Evolutionary conservation across 352 stramenopile species (phyloP), one percentile per base, ranked within the genome.

Genomic region (Phytophthora aleatoria): DNA sequence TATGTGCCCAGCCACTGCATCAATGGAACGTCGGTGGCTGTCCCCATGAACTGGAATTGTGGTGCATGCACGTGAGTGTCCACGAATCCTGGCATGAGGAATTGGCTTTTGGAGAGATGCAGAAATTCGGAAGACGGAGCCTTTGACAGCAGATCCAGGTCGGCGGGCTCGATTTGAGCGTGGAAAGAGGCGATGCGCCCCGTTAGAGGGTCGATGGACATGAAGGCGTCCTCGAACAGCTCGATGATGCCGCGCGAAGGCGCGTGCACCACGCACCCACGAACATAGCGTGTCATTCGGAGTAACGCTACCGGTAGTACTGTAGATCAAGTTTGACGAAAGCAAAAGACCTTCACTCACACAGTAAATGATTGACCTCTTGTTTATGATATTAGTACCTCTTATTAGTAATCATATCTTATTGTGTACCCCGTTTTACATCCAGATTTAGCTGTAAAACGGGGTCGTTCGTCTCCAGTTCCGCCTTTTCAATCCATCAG

Each of bases 31-130:
- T 98, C 89, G 27, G 89, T 96, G 49, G 81, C 91, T 35, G 91
- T 97, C 50, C 93, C 93, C n/a, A 79, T 84, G 61, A 83, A 97
- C 10, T 75, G 73, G 61, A 95, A 97, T 74, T 98, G 92, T 7
- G 92, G 87, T n/a, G 92, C 92, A 67, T 98, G 92, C 44, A 95
- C 83, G 70, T 98, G 92, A 11, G 83, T 89, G 76, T 98, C 92
- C 47, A 98, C 63, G 62, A 98, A 95, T 50, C 92, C 92, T 15
- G 92, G 92, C 56, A 96, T 71, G 24, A 98, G 69, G 39, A 98
- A 84, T 61, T 94, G 69, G 24, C 72, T 50, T 24, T 42, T 24
- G 9, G 11, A 1, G 0, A 89, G 69, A 38, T 52, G 31, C 20
- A 85, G 61, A 5, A 60, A 11, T 4, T 43, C 47, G 1, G 51